These are phyloP conservation scores for Magnaporthiopsis incrustans DNA, from an alignment of 2,329 filamentous ascomycete species.

Conservation along the genomic window DNA sequence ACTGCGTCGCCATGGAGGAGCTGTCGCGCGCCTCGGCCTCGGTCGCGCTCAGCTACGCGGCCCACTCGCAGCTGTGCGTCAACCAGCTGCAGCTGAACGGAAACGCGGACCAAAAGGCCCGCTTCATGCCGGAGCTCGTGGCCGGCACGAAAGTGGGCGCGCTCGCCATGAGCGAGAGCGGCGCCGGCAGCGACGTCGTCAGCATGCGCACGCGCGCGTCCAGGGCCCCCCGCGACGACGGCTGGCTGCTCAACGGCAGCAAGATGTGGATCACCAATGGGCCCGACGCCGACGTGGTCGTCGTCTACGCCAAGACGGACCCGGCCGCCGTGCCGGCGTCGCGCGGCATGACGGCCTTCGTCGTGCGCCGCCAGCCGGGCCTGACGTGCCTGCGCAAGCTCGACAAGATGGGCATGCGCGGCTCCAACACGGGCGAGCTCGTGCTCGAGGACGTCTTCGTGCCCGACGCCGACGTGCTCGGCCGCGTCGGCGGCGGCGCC, in stretches of 20 bases:
- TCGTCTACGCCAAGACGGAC: constrained; percentile 95
- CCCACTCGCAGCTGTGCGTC: constrained; percentile 91
- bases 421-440: constrained; percentile 91
- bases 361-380: constrained; percentile 69
- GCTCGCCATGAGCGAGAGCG: constrained; percentile 90
- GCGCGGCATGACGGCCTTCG: constrained; percentile 92
- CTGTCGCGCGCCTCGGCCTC: constrained; percentile 77
- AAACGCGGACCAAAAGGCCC: constrained; percentile 65
- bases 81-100: constrained; percentile 95
- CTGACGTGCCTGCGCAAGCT: constrained; percentile 87
- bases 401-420: constrained; percentile 97
- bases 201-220: constrained; percentile 80
- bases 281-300: constrained; percentile 82
- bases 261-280: constrained; percentile 99
- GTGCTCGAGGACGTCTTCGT: constrained; percentile 89
- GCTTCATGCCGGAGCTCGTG: constrained; percentile 73
- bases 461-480: constrained; percentile 72
- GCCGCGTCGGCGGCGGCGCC: constrained; percentile 72
- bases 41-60: constrained; percentile 86
- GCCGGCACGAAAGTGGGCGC: constrained; percentile 76
- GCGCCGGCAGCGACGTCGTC: constrained; percentile 86
- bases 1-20: constrained; percentile 94
- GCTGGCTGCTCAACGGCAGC: constrained; percentile 76
- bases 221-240: constrained; percentile 72
- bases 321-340: constrained; percentile 59